These are phyloP conservation scores for Tricholomella constricta DNA, from an alignment of 768 basidiomycete species.

Conservation along the genomic window DNA sequence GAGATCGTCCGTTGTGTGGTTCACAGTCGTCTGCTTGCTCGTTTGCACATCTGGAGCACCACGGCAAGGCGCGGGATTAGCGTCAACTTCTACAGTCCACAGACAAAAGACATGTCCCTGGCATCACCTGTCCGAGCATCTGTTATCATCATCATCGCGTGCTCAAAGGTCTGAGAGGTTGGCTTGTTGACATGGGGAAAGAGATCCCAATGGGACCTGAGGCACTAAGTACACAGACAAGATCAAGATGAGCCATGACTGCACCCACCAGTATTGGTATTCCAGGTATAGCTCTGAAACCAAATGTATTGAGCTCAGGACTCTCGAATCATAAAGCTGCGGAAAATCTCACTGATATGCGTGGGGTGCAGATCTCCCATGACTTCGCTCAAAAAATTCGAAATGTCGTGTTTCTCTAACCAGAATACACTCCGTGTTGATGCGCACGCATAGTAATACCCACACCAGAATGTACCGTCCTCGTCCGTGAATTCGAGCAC, in stretches of 20 bases:
- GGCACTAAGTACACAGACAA: not conserved
- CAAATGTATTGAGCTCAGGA: too few relatives aligned
- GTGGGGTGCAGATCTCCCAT: constrained; percentile 3
- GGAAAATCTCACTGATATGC: constrained; percentile 5
- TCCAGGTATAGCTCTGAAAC: constrained; percentile 13
- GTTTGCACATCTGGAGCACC: constrained; percentile 10
- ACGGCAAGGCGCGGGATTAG: not conserved
- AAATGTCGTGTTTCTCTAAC: constrained; percentile 8
- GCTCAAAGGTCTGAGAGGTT: not conserved
- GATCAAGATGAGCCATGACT: not conserved
- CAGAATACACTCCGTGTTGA: constrained; percentile 13
- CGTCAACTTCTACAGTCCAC: too few relatives aligned
- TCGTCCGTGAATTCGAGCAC: constrained; percentile 1
- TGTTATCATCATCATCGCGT: not conserved
- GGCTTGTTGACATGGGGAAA: constrained; percentile 6
- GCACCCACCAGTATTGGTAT: constrained; percentile 12
- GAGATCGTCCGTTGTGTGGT: not conserved
- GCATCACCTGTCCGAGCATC: constrained; percentile 12
- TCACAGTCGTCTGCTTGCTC: constrained; percentile 2
- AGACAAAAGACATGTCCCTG: not conserved
- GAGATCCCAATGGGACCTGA: constrained; percentile 13
- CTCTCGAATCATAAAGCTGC: not conserved
- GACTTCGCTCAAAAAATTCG: not conserved
- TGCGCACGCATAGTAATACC: constrained; percentile 11
- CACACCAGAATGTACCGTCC: constrained; percentile 6